Evolutionary conservation across 371 early-diverging fungal species (phyloP), one percentile per base, ranked within the genome.

Genomic region (Apophysomyces variabilis): DNA sequence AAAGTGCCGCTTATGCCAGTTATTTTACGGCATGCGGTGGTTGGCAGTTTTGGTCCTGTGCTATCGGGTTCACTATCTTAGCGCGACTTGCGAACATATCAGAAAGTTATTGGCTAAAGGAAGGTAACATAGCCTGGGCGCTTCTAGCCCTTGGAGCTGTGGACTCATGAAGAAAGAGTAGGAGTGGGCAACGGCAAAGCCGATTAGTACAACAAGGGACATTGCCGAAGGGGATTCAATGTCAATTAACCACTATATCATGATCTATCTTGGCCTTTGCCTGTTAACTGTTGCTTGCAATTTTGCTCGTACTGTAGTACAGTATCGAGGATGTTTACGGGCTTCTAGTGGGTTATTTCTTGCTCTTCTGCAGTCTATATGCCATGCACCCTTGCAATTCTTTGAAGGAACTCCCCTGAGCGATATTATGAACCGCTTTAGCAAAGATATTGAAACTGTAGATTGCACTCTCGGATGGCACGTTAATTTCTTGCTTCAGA

Each of bases 401-500:
- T 95, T 96, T 73, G 96, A 96, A 57, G 85, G 79, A 44, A 96
- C 95, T 1, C 92, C 96, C 7, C 69, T 93, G 14, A 95, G 93
- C 36, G 90, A 95, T 18, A 93, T 98, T 60, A 80, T 96, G 79
- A 93, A 91, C 70, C 84, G 97, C 6, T 96, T 97, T 68, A 86
- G 88, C 65, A 91, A 92, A 70, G 97, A 97, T 70, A 89, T 93
- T 64, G 92, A 92, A 62, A 79, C 89, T 0, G 73, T 93, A 7
- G 96, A 96, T 67, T 89, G 85, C 56, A 77, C 84, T 46, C 81
- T 95, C 7, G 78, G 90, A 13, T 88, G 87, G 67, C 74, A 85
- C 38, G 87, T 94, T 71, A 81, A 89, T 7, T 86, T 88, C 74
- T 83, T 93, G 44, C 68, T 90, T 0, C 79, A 80, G 46, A 92